A percentile compares a stretch with the other conserved stretches of the same genome.
Evolutionary conservation across 148 eudicot genomes (phyloP).

Genomic region (Rhododendron ferrugineum): DNA sequence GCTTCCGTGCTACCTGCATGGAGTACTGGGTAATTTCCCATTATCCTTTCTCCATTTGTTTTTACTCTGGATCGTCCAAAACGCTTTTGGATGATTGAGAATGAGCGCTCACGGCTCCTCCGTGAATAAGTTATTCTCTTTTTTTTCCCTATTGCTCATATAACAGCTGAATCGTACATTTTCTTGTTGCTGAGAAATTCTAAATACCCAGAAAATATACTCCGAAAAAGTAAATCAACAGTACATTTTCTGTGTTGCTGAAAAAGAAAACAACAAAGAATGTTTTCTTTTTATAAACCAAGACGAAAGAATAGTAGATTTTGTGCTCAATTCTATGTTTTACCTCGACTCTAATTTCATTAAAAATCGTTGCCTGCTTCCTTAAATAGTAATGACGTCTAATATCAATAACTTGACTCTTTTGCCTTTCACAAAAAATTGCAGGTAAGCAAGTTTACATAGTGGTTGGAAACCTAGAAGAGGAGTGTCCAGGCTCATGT

Average conservation of each 20-base stretch:
- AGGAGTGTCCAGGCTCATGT: background rate
- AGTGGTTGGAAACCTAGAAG: background rate
- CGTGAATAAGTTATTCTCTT: too few relatives aligned
- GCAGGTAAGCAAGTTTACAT: conserved; percentile 3
- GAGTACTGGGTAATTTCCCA: background rate
- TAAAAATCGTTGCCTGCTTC: background rate
- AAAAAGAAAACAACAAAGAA: too few relatives aligned
- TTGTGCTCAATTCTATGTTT: background rate
- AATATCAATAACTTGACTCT: background rate
- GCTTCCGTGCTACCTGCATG: background rate
- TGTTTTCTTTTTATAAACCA: too few relatives aligned
- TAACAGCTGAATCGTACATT: too few relatives aligned
- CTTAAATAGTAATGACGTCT: background rate
- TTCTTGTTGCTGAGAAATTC: too few relatives aligned
- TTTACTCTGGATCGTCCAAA: too few relatives aligned
- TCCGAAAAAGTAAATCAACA: too few relatives aligned
- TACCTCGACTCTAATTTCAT: background rate
- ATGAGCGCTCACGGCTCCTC: too few relatives aligned
- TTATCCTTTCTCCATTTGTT: background rate
- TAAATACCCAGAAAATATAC: too few relatives aligned
- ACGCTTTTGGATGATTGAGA: too few relatives aligned
- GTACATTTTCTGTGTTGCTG: too few relatives aligned
- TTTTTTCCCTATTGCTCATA: background rate
- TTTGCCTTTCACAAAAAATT: background rate
- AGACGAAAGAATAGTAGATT: too few relatives aligned